phyloP scores from a whole-genome alignment of 164 flowering plant genomes.

The Sextonia rubra region DNA sequence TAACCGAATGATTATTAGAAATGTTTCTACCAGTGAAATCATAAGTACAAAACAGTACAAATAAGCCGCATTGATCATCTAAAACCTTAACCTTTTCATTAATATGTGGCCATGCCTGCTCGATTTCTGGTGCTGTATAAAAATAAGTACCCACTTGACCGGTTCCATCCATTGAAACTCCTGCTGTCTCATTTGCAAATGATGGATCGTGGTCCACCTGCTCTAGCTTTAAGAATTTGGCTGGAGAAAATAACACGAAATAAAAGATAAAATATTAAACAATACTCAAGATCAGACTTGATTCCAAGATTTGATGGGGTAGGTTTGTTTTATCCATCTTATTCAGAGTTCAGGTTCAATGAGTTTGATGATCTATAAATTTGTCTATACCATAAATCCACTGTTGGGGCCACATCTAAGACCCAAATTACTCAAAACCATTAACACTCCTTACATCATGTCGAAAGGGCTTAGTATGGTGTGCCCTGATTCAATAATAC shows the following conservation, averaged over 20 bases:
- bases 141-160: slow-evolving; percentile 96
- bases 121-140: slow-evolving; percentile 98
- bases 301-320: too few relatives aligned
- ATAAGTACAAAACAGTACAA: slow-evolving; percentile 3
- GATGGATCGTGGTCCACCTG: slow-evolving; percentile 79
- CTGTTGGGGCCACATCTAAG: too few relatives aligned
- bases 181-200: slow-evolving; percentile 53
- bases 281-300: too few relatives aligned
- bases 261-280: background rate
- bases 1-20: too few relatives aligned
- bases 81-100: slow-evolving; percentile 71
- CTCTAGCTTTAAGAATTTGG: slow-evolving; percentile 90
- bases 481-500: too few relatives aligned
- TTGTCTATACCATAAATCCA: too few relatives aligned
- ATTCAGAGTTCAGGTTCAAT: too few relatives aligned
- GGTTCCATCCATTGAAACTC: slow-evolving; percentile 81
- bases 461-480: too few relatives aligned
- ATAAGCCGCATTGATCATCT: background rate
- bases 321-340: too few relatives aligned
- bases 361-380: too few relatives aligned
- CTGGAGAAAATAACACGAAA: slow-evolving; percentile 30
- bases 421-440: too few relatives aligned
- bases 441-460: too few relatives aligned
- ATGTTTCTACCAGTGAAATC: background rate
- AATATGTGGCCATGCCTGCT: slow-evolving; percentile 98